Evolutionary conservation across 805 yeast genomes (phyloP), one percentile per base, ranked within the genome.

Genomic region (Cyberlindnera maritima): DNA sequence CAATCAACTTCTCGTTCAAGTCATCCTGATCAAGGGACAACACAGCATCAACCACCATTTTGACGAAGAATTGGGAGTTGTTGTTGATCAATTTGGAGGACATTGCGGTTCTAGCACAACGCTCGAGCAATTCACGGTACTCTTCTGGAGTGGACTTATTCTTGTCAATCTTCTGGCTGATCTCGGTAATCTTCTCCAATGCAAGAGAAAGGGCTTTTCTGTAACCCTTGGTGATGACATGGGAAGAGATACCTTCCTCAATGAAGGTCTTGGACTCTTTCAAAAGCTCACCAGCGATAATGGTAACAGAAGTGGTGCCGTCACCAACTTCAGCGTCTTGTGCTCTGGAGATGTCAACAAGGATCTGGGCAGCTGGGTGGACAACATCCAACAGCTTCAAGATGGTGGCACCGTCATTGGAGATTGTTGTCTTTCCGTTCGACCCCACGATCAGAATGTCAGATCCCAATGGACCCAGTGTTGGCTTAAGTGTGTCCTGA

Each of bases 261-360:
- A 94, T 88, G 64, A 92, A 94, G 38, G 79, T 69, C 62, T 89
- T 90, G 55, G 91, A 82, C 68, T 94, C 98, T 64, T 89, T 89
- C 68, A 94, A 77, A 50, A 94, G 75, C 70, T 94, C 99, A 46
- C 97, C 97, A 2, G 98, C 97, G 48, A 94, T 68, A 28, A 92
- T 84, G 0, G 97, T 88, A 18, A 92, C 99, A 25, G 96, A 85
- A 1, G 99, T 92, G 37, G 99, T 92, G 56, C 99, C 99, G 69
- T 92, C 99, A 50, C 99, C 99, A 54, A 94, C 96, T 67, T 92
- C 98, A 50, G 95, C 96, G 65, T 92, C 99, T 71, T 92, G 99
- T 3, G 96, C 90, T 65, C 95, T 85, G 15, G 97, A 87, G 48
- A 92, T 87, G 64, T 92, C 96, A 44, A 92, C 99, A 56, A 92